These are phyloP conservation scores for Russula vinacea DNA, from an alignment of 768 basidiomycete genomes.

Conservation along the genomic window DNA sequence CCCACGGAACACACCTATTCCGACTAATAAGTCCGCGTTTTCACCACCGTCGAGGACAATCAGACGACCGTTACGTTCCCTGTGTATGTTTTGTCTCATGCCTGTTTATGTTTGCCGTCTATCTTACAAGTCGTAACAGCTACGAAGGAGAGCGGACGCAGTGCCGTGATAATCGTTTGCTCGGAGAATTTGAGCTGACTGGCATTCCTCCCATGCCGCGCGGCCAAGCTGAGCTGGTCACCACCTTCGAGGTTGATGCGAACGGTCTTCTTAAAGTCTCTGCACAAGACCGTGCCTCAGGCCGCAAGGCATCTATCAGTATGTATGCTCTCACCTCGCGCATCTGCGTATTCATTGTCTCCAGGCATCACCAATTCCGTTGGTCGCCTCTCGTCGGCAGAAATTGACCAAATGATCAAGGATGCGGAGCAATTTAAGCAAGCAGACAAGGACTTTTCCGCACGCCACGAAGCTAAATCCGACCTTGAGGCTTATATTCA, in stretches of 20 bases:
- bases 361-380: constrained; percentile 97
- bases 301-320: constrained; percentile 98
- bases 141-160: constrained; percentile 99
- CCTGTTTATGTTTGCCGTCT: constrained; percentile 1
- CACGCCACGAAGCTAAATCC: constrained; percentile 96
- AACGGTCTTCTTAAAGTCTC: constrained; percentile 99
- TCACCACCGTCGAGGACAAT: constrained; percentile 99
- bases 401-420: constrained; percentile 99
- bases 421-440: constrained; percentile 97
- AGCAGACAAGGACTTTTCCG: constrained; percentile 96
- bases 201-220: constrained; percentile 99
- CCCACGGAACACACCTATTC: constrained; percentile 98
- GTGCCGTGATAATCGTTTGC: constrained; percentile 97
- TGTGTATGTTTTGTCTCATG: constrained; percentile 53
- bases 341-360: constrained; percentile 26
- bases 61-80: constrained; percentile 99
- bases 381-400: constrained; percentile 92
- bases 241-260: constrained; percentile 99
- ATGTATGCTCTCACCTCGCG: constrained; percentile 36
- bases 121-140: constrained; percentile 37
- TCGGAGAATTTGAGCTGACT: constrained; percentile 98
- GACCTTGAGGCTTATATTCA: constrained; percentile 98
- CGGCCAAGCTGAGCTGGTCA: constrained; percentile 98
- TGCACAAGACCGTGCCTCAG: constrained; percentile 96
- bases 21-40: constrained; percentile 99